A percentile compares a stretch with the other conserved stretches of the same genome.
Evolutionary conservation across 495 filamentous ascomycete genomes (phyloP).

Genomic region (Talaromyces adpressus): DNA sequence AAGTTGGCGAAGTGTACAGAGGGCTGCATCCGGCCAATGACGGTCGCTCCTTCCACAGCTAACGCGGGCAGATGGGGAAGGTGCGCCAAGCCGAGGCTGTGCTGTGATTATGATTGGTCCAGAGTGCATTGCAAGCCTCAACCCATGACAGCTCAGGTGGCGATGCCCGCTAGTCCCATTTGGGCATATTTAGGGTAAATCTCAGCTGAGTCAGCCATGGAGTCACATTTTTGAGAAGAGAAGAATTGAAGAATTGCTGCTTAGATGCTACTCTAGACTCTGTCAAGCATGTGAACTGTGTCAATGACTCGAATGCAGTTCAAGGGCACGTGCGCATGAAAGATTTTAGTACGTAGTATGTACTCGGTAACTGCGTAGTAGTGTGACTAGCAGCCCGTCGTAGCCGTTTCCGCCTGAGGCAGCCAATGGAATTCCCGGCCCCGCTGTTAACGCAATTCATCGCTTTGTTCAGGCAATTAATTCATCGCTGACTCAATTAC

Average conservation of each 20-base stretch:
- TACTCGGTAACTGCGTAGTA: neutral
- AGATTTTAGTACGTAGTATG: neutral
- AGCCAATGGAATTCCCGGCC: neutral
- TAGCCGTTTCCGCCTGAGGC: neutral
- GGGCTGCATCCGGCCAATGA: neutral
- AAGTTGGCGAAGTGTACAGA: neutral
- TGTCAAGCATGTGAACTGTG: neutral
- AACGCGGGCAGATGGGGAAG: neutral
- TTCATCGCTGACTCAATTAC: neutral
- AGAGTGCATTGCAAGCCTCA: neutral
- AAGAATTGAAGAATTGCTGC: neutral
- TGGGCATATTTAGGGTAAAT: neutral
- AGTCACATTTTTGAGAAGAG: too few species aligned
- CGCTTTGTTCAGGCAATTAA: too few species aligned
- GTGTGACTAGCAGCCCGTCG: neutral
- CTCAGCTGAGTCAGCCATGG: neutral
- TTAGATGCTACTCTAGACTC: neutral
- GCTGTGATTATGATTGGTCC: neutral
- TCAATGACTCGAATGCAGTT: neutral
- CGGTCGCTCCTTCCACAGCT: neutral
- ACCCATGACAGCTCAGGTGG: neutral
- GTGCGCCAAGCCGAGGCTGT: constrained; percentile 1
- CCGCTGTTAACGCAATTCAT: too few species aligned
- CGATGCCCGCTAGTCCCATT: neutral
- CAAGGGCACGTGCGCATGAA: neutral